These are phyloP conservation scores for Fusarium circinatum DNA, from an alignment of 2,329 filamentous ascomycete genomes.

Conservation along the genomic window DNA sequence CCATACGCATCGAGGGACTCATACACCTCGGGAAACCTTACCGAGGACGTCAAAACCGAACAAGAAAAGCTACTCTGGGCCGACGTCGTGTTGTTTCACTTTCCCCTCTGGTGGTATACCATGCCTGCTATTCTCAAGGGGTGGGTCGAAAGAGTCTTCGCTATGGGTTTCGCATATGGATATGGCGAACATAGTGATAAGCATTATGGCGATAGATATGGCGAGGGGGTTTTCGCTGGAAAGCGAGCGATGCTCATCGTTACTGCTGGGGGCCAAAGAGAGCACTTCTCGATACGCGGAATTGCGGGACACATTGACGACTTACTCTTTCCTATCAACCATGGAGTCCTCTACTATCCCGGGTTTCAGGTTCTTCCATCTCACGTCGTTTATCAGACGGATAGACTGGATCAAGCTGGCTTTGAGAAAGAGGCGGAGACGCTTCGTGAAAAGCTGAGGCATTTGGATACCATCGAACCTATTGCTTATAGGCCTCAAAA, in stretches of 20 bases:
- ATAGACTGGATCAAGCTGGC: background rate
- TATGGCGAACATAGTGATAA: conserved; percentile 5
- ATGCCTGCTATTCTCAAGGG: conserved; percentile 28
- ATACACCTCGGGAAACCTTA: conserved; percentile 5
- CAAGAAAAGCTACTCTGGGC: conserved; percentile 31
- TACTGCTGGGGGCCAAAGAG: background rate
- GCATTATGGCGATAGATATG: conserved; percentile 25
- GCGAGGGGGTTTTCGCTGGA: conserved; percentile 4
- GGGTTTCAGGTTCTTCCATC: conserved; percentile 18
- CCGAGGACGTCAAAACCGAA: conserved; percentile 18
- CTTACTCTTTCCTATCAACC: conserved; percentile 17
- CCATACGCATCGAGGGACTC: conserved; percentile 2
- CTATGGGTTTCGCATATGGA: conserved; percentile 21
- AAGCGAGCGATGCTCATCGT: conserved; percentile 17
- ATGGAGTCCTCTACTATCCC: conserved; percentile 19
- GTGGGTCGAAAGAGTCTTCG: conserved; percentile 19
- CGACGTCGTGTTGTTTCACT: conserved; percentile 19
- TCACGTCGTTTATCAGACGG: conserved; percentile 7
- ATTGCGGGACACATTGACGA: conserved; percentile 18
- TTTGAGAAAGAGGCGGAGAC: background rate
- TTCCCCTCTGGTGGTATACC: conserved; percentile 25
- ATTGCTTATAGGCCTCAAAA: conserved; percentile 19
- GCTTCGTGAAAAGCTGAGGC: conserved; percentile 8
- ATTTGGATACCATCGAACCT: background rate
- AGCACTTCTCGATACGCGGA: conserved; percentile 20